phyloP scores from a whole-genome alignment of 2,329 filamentous ascomycete genomes.

The Cordyceps militaris region DNA sequence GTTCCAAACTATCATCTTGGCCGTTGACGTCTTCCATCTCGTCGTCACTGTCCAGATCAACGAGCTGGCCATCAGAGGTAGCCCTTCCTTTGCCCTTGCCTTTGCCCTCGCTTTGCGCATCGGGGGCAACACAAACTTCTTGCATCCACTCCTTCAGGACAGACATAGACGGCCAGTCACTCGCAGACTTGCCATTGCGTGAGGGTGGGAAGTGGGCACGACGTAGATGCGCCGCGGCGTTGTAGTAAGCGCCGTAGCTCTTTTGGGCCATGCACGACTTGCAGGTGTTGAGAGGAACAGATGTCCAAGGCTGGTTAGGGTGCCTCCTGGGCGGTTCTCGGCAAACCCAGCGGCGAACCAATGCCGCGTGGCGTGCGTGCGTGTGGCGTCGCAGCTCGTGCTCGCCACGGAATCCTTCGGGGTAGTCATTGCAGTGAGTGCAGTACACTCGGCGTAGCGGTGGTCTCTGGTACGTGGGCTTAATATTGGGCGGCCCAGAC shows the following conservation, averaged over 20 bases:
- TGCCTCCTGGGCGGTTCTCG: conserved; percentile 37
- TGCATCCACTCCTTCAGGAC: conserved; percentile 55
- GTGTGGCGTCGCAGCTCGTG: conserved; percentile 72
- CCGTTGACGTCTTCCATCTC: conserved; percentile 2
- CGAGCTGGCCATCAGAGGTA: conserved; percentile 4
- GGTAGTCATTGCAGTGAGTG: conserved; percentile 69
- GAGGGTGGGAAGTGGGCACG: conserved; percentile 51
- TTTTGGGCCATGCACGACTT: conserved; percentile 51
- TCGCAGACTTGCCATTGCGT: conserved; percentile 46
- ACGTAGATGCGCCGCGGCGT: conserved; percentile 51
- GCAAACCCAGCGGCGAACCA: conserved; percentile 51
- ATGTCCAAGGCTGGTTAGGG: conserved; percentile 30
- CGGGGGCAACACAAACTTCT: conserved; percentile 46
- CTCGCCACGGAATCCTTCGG: conserved; percentile 82
- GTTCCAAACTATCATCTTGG: not conserved
- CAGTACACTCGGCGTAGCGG: conserved; percentile 70
- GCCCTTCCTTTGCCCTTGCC: conserved; percentile 36
- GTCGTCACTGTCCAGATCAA: conserved; percentile 6
- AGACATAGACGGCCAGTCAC: conserved; percentile 52
- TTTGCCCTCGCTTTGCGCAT: conserved; percentile 46
- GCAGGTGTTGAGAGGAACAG: conserved; percentile 47
- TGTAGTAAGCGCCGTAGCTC: conserved; percentile 52
- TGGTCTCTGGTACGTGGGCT: conserved; percentile 42
- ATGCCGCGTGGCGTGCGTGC: conserved; percentile 49
- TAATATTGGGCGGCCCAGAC: conserved; percentile 16